Evolutionary conservation across 495 filamentous ascomycete genomes (phyloP), one percentile per base, ranked within the genome.

Genomic region (Acidiella bohemica): DNA sequence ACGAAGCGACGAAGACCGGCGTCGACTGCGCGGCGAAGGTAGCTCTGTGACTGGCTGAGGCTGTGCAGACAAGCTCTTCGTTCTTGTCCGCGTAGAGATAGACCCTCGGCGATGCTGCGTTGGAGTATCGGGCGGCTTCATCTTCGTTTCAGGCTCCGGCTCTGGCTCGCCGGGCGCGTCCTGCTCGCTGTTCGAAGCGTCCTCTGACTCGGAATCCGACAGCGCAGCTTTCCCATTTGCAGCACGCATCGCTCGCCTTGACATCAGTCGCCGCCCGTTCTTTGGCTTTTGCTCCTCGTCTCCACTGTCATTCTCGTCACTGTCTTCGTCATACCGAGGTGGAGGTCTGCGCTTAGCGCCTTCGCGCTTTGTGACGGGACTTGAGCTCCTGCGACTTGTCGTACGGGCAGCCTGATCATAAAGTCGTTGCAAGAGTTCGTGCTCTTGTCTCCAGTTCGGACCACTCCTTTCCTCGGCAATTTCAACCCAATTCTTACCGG

Each of bases 361-460:
- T 19, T 53, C 50, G 16, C 47, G 47, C 32, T 46, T 46, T 22
- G 42, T 41, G 12, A 51, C 47, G 1, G 47, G 47, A 33, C 47
- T 51, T n/a, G 41, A 45, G 31, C 36, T 41, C 24, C 47, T 27
- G n/a, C 41, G 23, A 5, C 7, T 27, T 20, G 11, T 27, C 10
- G 20, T 20, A 4, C 30, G n/a, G 10, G 11, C 47, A 4, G 23
- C 25, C 6, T 74, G 71, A 28, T 93, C 80, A 46, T 79, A 88
- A 4, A 84, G 81, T 25, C 73, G 65, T 55, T 85, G 82, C 32
- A 97, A 60, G 32, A 92, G 61, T n/a, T 81, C 70, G 38, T 78
- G 74, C 56, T 97, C 90, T 47, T 87, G 78, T 54, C 87, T 76
- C 88, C 87, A 95, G 37, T 79, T 75, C 26, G 84, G 81, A 1